Conservation (phyloP, 2,329 filamentous ascomycete genomes). For the Arthrobotrys pseudoclavata region DNA sequence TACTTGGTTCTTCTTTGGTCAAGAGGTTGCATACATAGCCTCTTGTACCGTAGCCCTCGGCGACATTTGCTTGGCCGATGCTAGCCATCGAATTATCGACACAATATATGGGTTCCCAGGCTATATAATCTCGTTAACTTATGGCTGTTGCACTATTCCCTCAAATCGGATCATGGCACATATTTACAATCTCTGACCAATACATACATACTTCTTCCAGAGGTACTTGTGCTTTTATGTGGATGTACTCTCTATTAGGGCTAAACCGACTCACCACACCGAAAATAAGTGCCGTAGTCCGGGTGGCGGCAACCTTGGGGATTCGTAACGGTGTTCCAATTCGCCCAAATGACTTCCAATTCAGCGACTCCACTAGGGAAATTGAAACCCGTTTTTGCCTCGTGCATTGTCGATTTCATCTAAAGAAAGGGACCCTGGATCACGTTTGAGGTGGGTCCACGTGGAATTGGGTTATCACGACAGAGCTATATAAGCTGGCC, state of each 20-base stretch:
- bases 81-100: neutral
- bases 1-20: too few relatives aligned
- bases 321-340: slow-evolving; percentile 9
- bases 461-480: slow-evolving; percentile 7
- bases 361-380: slow-evolving; percentile 5
- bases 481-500: slow-evolving; percentile 21
- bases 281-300: neutral
- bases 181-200: slow-evolving; percentile 5
- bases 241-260: neutral
- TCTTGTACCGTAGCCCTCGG: neutral
- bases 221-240: neutral
- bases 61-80: neutral
- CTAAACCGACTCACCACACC: neutral
- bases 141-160: neutral
- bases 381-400: slow-evolving; percentile 19
- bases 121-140: neutral
- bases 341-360: neutral
- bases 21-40: neutral
- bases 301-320: neutral
- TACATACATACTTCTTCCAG: neutral
- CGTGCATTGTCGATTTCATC: slow-evolving; percentile 16
- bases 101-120: neutral
- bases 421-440: neutral
- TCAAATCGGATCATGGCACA: neutral
- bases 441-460: slow-evolving; percentile 8